These are phyloP conservation scores for Claviceps pusilla DNA, from an alignment of 2,329 filamentous ascomycete species.

Conservation along the genomic window DNA sequence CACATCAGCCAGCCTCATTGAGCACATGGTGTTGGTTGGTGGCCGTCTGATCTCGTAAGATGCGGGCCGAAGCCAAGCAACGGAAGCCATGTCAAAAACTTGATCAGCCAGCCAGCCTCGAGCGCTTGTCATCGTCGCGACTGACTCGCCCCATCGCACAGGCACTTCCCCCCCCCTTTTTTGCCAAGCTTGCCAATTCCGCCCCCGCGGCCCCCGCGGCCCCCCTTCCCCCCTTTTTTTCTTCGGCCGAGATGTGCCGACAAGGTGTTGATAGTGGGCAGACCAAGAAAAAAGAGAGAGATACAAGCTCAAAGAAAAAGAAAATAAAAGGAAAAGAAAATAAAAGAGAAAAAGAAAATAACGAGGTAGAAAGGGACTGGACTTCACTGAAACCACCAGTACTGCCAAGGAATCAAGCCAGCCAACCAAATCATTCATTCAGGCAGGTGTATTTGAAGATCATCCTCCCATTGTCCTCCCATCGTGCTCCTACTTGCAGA, in stretches of 20 bases:
- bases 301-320: neutral
- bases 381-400: neutral
- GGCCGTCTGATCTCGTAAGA: neutral
- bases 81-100: neutral
- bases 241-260: neutral
- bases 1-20: neutral
- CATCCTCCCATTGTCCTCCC: too few species aligned
- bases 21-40: neutral
- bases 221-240: neutral
- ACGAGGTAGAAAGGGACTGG: neutral
- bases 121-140: too few species aligned
- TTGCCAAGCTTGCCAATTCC: neutral
- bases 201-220: neutral
- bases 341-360: neutral
- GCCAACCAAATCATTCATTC: too few species aligned
- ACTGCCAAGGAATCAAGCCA: too few species aligned
- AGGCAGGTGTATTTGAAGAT: too few species aligned
- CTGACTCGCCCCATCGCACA: neutral
- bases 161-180: neutral
- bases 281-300: too few species aligned
- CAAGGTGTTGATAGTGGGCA: neutral
- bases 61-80: neutral
- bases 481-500: too few species aligned
- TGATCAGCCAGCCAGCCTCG: neutral
- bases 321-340: neutral